phyloP scores from a whole-genome alignment of 371 early-diverging fungal species.

The Zancudomyces culisetae region DNA sequence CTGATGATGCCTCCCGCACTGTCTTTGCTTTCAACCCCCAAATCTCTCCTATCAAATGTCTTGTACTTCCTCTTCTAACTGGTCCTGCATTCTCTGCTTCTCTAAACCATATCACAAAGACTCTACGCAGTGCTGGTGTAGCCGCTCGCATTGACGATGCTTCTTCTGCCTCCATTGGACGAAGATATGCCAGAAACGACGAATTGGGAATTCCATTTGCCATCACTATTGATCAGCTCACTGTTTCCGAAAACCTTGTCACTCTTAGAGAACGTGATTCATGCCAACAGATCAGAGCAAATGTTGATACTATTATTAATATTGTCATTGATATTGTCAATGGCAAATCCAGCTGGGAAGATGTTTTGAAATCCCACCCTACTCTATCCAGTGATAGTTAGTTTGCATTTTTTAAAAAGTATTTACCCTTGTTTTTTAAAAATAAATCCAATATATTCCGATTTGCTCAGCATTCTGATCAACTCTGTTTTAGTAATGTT shows the following conservation, averaged over 20 bases:
- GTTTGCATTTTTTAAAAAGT: too few species aligned
- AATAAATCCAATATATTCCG: too few species aligned
- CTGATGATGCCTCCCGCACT: constrained; percentile 72
- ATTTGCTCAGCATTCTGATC: too few species aligned
- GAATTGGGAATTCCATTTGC: constrained; percentile 98
- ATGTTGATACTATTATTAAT: constrained; percentile 38
- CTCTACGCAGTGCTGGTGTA: constrained; percentile 40
- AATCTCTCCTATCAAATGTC: constrained; percentile 90
- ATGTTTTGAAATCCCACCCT: constrained; percentile 26
- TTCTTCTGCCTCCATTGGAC: constrained; percentile 78
- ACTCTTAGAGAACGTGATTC: constrained; percentile 98
- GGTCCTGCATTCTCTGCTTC: constrained; percentile 53
- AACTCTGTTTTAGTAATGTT: too few species aligned
- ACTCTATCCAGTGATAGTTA: too few species aligned
- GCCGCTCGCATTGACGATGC: constrained; percentile 76
- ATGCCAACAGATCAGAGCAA: constrained; percentile 84
- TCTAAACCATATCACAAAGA: constrained; percentile 36
- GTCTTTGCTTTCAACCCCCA: constrained; percentile 80
- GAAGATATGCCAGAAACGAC: constrained; percentile 96
- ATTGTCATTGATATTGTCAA: constrained; percentile 48
- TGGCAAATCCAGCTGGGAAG: constrained; percentile 44
- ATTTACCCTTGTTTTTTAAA: too few species aligned
- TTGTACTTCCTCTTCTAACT: constrained; percentile 76
- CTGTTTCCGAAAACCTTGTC: constrained; percentile 80
- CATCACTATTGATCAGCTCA: constrained; percentile 96